Percentiles rank a stretch among this genome's conserved stretches.
Evolutionary conservation across 2,329 filamentous ascomycete genomes (phyloP).

Genomic region (Clonostachys solani): DNA sequence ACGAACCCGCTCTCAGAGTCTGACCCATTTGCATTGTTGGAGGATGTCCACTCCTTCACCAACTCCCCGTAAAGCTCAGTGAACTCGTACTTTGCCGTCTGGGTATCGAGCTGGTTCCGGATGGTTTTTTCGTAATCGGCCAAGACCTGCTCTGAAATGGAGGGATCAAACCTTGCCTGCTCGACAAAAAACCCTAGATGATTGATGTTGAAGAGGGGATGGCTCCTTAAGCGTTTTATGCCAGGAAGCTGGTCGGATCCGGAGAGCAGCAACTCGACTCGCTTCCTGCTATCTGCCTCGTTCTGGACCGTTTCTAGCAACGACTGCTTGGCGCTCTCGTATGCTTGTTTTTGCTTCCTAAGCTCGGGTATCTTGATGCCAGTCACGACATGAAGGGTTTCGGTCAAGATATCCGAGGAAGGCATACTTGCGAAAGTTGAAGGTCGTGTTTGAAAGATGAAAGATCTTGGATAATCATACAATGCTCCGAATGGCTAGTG

Average conservation of each 20-base stretch:
- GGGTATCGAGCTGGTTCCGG: slow-evolving; percentile 4
- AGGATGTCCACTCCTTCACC: slow-evolving; percentile 47
- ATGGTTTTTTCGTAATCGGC: not conserved
- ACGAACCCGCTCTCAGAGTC: slow-evolving; percentile 18
- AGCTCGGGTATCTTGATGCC: slow-evolving; percentile 53
- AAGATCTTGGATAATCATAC: too few relatives aligned
- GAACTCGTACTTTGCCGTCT: slow-evolving; percentile 50
- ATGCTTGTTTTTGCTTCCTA: slow-evolving; percentile 42
- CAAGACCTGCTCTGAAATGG: not conserved
- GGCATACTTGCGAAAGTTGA: slow-evolving; percentile 6
- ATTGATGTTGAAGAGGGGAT: not conserved
- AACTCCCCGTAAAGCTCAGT: slow-evolving; percentile 51
- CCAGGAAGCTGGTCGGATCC: slow-evolving; percentile 24
- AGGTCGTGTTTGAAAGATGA: too few relatives aligned
- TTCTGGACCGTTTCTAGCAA: slow-evolving; percentile 24
- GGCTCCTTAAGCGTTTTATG: slow-evolving; percentile 10
- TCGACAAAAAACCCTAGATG: not conserved
- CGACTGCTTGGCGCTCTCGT: slow-evolving; percentile 37
- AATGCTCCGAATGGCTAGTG: too few relatives aligned
- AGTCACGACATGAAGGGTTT: slow-evolving; percentile 50
- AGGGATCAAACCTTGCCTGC: not conserved
- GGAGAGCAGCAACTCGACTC: slow-evolving; percentile 24
- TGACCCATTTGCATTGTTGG: slow-evolving; percentile 19
- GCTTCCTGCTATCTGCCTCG: slow-evolving; percentile 16
- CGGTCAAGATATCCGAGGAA: slow-evolving; percentile 34